Evolutionary conservation across 176 grass and related monocot species (phyloP).

Genomic region (Triticum timopheevii): DNA sequence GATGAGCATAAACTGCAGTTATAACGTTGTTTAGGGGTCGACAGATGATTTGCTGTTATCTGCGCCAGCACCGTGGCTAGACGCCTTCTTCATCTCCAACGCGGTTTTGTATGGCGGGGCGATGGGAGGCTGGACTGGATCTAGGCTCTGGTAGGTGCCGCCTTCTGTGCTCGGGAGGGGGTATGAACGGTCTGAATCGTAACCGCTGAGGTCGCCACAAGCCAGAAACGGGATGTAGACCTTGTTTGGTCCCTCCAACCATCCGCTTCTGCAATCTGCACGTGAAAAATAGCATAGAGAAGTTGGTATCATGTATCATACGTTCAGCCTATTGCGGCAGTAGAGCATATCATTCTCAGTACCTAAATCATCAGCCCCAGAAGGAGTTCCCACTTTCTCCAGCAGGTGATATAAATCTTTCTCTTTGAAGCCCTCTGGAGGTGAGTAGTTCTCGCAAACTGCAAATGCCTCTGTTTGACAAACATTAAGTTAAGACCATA

Average conservation of each 20-base stretch:
- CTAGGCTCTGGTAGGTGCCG: constrained; percentile 61
- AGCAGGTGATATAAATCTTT: constrained; percentile 85
- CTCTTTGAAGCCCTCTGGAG: constrained; percentile 80
- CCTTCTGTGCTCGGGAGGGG: constrained; percentile 49
- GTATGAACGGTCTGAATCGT: constrained; percentile 81
- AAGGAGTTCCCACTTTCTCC: constrained; percentile 92
- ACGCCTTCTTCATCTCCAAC: constrained; percentile 68
- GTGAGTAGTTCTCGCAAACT: constrained; percentile 86
- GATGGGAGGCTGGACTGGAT: constrained; percentile 81
- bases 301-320: not conserved
- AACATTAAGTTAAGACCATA: not conserved
- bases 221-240: constrained; percentile 82
- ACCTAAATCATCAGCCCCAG: constrained; percentile 55
- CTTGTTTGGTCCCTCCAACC: constrained; percentile 90
- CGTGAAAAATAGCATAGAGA: not conserved
- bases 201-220: constrained; percentile 84
- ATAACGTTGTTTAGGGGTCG: constrained; percentile 9
- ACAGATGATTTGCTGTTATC: constrained; percentile 34
- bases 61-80: constrained; percentile 32
- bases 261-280: constrained; percentile 85
- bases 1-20: not conserved
- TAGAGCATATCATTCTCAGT: not conserved
- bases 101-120: constrained; percentile 84
- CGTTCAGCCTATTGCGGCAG: not conserved
- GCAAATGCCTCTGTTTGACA: constrained; percentile 83